Evolutionary conservation across 2,329 filamentous ascomycete genomes (phyloP).

Genomic region (Colletotrichum orbiculare): DNA sequence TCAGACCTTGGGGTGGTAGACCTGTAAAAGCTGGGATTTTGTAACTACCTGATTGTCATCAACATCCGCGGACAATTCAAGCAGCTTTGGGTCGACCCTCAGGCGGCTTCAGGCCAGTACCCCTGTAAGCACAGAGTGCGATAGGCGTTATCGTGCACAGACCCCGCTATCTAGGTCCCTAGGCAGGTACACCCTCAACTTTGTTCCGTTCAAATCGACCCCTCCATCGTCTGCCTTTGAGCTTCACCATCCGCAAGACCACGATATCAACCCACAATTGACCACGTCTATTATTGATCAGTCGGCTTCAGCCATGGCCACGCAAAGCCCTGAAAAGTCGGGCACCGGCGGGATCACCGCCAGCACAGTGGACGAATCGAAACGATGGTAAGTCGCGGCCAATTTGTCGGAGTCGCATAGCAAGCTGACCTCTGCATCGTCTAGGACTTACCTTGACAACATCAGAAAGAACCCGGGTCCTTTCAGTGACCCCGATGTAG

Average conservation of each 20-base stretch:
- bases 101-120: no score
- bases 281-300: constrained; percentile 1
- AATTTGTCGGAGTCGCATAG: background rate
- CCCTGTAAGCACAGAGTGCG: background rate
- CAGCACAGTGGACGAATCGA: constrained; percentile 25
- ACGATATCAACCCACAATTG: constrained; percentile 1
- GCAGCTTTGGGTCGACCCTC: background rate
- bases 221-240: constrained; percentile 16
- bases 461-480: constrained; percentile 82
- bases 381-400: constrained; percentile 27
- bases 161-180: constrained; percentile 1
- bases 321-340: constrained; percentile 1
- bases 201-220: constrained; percentile 8
- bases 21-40: no score
- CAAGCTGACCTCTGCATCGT: constrained; percentile 18
- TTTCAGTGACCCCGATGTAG: constrained; percentile 75
- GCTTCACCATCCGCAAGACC: background rate
- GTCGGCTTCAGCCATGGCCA: constrained; percentile 14
- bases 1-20: no score
- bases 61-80: background rate
- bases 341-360: background rate
- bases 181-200: background rate
- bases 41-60: no score
- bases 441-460: constrained; percentile 85
- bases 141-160: constrained; percentile 23